Conservation (phyloP, 2,329 filamentous ascomycete genomes). For the Talaromyces marneffei region DNA sequence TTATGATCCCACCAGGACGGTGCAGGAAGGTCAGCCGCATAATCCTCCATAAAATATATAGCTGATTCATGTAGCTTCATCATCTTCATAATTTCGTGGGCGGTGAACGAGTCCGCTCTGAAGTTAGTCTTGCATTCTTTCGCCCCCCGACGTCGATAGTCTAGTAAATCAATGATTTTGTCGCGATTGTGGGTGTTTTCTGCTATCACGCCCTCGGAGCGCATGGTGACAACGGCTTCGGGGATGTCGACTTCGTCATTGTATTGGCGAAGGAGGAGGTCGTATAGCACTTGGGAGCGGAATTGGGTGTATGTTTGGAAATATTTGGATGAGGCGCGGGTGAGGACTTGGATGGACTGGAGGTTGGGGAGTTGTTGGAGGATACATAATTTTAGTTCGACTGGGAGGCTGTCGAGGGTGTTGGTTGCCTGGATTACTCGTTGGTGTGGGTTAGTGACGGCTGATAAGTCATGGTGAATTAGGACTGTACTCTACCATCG, state of each 20-base stretch:
- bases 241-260: slow-evolving; percentile 13
- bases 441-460: not conserved
- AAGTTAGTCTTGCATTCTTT: not conserved
- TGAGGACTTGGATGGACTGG: slow-evolving; percentile 15
- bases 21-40: not conserved
- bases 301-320: slow-evolving; percentile 16
- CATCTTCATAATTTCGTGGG: not conserved
- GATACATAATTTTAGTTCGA: slow-evolving; percentile 18
- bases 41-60: not conserved
- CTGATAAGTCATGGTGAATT: not conserved
- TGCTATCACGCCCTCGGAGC: slow-evolving; percentile 16
- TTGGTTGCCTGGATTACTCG: not conserved
- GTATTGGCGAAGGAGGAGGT: slow-evolving; percentile 10
- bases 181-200: not conserved
- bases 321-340: slow-evolving; percentile 16
- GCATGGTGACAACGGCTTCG: slow-evolving; percentile 20
- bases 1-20: not conserved
- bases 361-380: slow-evolving; percentile 15
- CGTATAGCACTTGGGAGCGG: slow-evolving; percentile 3
- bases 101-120: not conserved
- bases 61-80: not conserved
- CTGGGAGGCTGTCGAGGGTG: slow-evolving; percentile 15
- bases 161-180: not conserved
- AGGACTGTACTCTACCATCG: not conserved
- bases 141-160: not conserved